These are phyloP conservation scores for Draba incana DNA, from an alignment of 345 rosid species.

Conservation along the genomic window DNA sequence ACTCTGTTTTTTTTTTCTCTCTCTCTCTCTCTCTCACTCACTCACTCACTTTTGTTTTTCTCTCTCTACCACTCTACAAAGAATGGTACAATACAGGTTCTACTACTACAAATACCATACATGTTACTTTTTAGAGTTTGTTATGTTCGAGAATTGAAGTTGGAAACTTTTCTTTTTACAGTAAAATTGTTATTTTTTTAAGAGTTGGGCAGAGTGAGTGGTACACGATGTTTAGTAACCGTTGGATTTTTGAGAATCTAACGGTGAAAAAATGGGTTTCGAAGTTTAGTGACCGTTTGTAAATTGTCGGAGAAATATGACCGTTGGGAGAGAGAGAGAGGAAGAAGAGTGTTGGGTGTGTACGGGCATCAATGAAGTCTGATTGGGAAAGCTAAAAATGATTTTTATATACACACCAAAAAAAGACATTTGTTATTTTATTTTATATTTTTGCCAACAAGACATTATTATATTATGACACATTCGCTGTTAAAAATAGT, in stretches of 20 bases:
- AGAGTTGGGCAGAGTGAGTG: constrained; percentile 43
- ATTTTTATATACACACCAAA: constrained; percentile 14
- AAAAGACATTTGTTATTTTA: background rate
- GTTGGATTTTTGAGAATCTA: constrained; percentile 57
- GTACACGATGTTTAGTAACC: constrained; percentile 51
- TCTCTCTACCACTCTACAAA: constrained; percentile 45
- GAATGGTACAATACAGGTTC: constrained; percentile 37
- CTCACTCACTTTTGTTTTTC: constrained; percentile 33
- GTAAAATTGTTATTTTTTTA: constrained; percentile 21
- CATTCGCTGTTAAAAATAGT: background rate
- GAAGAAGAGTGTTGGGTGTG: constrained; percentile 52
- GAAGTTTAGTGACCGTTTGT: constrained; percentile 79
- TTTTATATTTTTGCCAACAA: constrained; percentile 19
- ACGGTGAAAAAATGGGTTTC: constrained; percentile 45
- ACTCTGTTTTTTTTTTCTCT: constrained; percentile 13
- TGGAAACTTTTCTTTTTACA: constrained; percentile 42
- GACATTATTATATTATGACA: constrained; percentile 8
- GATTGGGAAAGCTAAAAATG: constrained; percentile 22
- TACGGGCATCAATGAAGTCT: constrained; percentile 48
- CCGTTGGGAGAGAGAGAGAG: constrained; percentile 62
- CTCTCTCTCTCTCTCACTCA: constrained; percentile 4
- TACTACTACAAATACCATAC: constrained; percentile 41
- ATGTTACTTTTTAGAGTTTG: constrained; percentile 38
- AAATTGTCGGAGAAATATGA: constrained; percentile 84
- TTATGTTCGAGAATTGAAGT: constrained; percentile 47